Conservation (phyloP, 73 alveolate species). For the Symbiodinium pilosum region DNA sequence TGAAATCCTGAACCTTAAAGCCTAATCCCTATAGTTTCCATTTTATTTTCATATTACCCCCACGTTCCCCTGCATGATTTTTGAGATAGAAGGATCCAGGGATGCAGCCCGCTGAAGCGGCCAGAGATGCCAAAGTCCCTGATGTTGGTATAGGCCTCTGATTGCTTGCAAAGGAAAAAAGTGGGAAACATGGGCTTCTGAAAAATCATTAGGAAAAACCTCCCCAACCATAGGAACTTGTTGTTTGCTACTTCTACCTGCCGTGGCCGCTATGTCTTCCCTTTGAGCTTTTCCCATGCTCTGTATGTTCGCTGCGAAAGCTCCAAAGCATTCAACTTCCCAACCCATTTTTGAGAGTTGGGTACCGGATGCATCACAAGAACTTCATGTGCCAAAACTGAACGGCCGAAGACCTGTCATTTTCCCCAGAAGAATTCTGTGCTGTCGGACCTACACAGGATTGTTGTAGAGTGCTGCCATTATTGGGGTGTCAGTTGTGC, state of each 20-base stretch:
- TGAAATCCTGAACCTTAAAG: not conserved
- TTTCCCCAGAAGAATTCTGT: too few relatives aligned
- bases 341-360: too few relatives aligned
- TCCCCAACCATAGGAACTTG: not conserved
- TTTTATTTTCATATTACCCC: not conserved
- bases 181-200: not conserved
- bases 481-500: too few relatives aligned
- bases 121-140: slow-evolving; percentile 7
- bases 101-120: not conserved
- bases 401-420: too few relatives aligned
- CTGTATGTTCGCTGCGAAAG: not conserved
- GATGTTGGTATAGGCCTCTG: not conserved
- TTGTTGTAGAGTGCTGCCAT: too few relatives aligned
- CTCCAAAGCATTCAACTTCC: too few relatives aligned
- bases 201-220: not conserved
- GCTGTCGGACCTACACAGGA: too few relatives aligned
- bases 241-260: not conserved
- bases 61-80: not conserved
- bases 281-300: not conserved
- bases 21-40: not conserved
- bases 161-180: not conserved
- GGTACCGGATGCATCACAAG: too few relatives aligned
- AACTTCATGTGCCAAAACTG: too few relatives aligned
- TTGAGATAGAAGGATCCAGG: not conserved
- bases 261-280: not conserved